Conservation (phyloP, 2,329 filamentous ascomycete genomes). For the Graphiopsis chlorocephala region DNA sequence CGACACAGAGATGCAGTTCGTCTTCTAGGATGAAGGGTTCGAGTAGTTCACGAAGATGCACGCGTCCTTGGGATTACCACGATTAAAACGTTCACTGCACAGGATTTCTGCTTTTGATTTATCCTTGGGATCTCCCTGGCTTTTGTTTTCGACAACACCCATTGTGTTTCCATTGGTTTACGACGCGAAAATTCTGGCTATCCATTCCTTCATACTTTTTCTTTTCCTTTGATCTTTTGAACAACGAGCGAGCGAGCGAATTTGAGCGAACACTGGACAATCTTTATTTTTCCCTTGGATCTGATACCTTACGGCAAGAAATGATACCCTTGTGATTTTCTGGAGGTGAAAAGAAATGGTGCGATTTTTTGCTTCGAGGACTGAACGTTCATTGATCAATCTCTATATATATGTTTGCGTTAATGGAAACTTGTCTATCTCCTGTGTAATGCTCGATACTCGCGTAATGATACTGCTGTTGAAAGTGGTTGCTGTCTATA, state of each 20-base stretch:
- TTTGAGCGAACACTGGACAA: background rate
- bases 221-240: background rate
- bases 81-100: background rate
- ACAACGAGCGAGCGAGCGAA: background rate
- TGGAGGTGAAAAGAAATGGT: background rate
- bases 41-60: background rate
- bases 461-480: background rate
- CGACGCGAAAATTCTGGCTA: background rate
- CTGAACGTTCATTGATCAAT: background rate
- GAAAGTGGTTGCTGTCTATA: background rate
- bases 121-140: background rate
- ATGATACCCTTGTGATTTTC: background rate
- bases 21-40: background rate
- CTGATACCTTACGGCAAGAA: background rate
- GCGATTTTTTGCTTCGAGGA: background rate
- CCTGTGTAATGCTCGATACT: background rate
- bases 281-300: background rate
- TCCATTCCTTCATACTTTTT: background rate
- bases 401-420: background rate
- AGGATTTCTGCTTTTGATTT: background rate
- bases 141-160: background rate
- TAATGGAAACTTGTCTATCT: background rate
- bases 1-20: slow-evolving; percentile 7
- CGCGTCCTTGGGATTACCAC: background rate
- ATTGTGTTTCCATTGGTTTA: background rate